Conservation (phyloP, 1,284 basidiomycete species). For the Ceratobasidium sp. region DNA sequence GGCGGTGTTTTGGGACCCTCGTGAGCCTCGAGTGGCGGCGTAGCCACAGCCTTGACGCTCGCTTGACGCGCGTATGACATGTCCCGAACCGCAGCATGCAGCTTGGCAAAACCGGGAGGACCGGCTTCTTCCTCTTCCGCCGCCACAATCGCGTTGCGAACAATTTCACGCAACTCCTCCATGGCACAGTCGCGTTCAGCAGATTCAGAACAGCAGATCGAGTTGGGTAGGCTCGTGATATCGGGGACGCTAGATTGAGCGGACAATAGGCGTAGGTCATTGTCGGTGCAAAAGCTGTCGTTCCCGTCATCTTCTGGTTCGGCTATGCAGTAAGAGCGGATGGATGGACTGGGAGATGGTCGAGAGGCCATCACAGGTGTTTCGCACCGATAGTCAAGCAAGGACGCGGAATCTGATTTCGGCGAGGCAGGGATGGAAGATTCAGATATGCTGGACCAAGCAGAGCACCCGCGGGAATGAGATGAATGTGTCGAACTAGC, state of each 20-base stretch:
- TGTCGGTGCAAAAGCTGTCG: background rate
- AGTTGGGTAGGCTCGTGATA: conserved; percentile 26
- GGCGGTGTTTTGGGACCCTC: conserved; percentile 4
- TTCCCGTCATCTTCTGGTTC: conserved; percentile 35
- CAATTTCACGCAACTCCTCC: conserved; percentile 37
- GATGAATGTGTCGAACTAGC: background rate
- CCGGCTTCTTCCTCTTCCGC: conserved; percentile 25
- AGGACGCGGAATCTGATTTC: conserved; percentile 22
- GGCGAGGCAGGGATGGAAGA: conserved; percentile 28
- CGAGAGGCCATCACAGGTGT: conserved; percentile 21
- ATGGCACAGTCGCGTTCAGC: conserved; percentile 27
- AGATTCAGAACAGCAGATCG: conserved; percentile 34
- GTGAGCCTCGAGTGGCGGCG: background rate
- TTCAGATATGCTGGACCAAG: conserved; percentile 36
- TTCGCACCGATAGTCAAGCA: conserved; percentile 31
- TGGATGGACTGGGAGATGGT: conserved; percentile 37
- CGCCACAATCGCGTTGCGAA: conserved; percentile 17
- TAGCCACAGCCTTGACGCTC: background rate
- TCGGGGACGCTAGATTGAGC: conserved; percentile 29
- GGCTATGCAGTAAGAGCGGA: conserved; percentile 39
- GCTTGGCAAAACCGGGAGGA: conserved; percentile 26
- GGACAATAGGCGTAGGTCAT: conserved; percentile 5
- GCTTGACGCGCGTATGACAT: conserved; percentile 23
- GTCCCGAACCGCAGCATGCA: conserved; percentile 30
- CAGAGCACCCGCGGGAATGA: conserved; percentile 29